Conservation (phyloP, 441 rosid species). For the Mallotus japonicus region DNA sequence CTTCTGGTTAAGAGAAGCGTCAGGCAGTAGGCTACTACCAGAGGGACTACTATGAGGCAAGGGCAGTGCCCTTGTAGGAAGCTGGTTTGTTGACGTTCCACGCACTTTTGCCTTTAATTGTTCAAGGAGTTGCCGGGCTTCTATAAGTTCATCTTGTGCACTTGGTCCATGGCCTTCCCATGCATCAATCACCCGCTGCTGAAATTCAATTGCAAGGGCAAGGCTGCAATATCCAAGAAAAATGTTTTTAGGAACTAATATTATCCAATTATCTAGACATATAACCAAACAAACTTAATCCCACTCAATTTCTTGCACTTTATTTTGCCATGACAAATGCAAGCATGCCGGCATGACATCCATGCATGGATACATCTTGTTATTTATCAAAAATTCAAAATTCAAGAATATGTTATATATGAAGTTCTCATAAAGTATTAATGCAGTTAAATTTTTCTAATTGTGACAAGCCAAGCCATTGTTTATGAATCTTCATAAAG, state of each 20-base stretch:
- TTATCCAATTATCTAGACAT: not conserved
- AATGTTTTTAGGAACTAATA: slow-evolving; percentile 3
- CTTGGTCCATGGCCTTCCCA: slow-evolving; percentile 87
- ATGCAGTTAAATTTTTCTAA: not conserved
- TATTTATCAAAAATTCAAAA: too few species aligned
- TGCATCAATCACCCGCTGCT: slow-evolving; percentile 69
- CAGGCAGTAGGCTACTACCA: slow-evolving; percentile 19
- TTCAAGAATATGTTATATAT: not conserved
- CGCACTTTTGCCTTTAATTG: slow-evolving; percentile 62
- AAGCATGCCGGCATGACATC: not conserved
- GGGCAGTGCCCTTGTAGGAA: slow-evolving; percentile 48
- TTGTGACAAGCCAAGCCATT: not conserved
- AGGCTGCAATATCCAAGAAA: slow-evolving; percentile 50
- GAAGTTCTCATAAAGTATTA: not conserved
- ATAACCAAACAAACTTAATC: not conserved
- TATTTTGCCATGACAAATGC: not conserved
- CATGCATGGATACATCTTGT: not conserved
- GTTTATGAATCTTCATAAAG: not conserved
- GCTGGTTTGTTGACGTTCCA: slow-evolving; percentile 37
- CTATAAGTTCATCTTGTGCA: slow-evolving; percentile 64
- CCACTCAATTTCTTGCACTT: slow-evolving; percentile 8
- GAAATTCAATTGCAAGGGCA: slow-evolving; percentile 77
- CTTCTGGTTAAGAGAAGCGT: slow-evolving; percentile 22
- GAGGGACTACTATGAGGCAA: slow-evolving; percentile 41
- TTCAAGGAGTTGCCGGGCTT: slow-evolving; percentile 54